Evolutionary conservation across 2,329 filamentous ascomycete species (phyloP).

Genomic region (Magnaporthiopsis rhizophila): DNA sequence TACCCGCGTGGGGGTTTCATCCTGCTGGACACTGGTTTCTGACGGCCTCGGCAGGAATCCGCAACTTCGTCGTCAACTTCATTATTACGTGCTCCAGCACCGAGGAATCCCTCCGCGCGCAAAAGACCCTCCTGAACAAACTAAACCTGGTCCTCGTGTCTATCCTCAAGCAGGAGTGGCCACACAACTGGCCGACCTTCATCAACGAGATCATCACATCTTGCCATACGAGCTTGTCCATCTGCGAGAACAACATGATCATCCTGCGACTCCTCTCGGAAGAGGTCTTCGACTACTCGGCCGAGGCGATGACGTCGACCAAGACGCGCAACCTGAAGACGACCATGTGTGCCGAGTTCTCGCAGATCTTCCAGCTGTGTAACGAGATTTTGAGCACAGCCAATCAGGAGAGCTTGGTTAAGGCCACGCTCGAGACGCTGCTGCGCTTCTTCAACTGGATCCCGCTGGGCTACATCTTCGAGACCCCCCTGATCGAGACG

Average conservation of each 20-base stretch:
- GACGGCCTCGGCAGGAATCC: slow-evolving; percentile 59
- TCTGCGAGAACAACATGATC: slow-evolving; percentile 99
- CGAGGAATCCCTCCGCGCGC: slow-evolving; percentile 75
- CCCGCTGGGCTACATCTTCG: slow-evolving; percentile 95
- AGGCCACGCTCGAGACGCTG: slow-evolving; percentile 92
- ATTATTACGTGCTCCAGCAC: slow-evolving; percentile 90
- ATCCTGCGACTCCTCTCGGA: slow-evolving; percentile 92
- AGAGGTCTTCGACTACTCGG: slow-evolving; percentile 98
- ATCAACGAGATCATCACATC: slow-evolving; percentile 99
- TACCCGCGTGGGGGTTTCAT: not conserved
- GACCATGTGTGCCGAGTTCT: slow-evolving; percentile 98
- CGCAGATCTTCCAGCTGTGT: slow-evolving; percentile 95
- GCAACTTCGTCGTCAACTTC: slow-evolving; percentile 98
- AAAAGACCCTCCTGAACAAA: slow-evolving; percentile 93
- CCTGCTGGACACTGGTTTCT: not conserved
- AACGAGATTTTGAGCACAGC: slow-evolving; percentile 90
- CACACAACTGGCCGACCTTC: slow-evolving; percentile 98
- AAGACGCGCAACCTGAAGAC: slow-evolving; percentile 97
- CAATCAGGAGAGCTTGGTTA: slow-evolving; percentile 76
- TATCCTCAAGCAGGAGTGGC: slow-evolving; percentile 98
- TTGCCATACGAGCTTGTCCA: slow-evolving; percentile 88
- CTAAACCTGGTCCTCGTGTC: slow-evolving; percentile 96
- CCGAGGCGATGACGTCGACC: slow-evolving; percentile 97
- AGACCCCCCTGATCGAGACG: slow-evolving; percentile 93
- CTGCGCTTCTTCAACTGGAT: slow-evolving; percentile 99